Evolutionary conservation across 257 asterid species (phyloP).

Genomic region (Penstemon barbatus): DNA sequence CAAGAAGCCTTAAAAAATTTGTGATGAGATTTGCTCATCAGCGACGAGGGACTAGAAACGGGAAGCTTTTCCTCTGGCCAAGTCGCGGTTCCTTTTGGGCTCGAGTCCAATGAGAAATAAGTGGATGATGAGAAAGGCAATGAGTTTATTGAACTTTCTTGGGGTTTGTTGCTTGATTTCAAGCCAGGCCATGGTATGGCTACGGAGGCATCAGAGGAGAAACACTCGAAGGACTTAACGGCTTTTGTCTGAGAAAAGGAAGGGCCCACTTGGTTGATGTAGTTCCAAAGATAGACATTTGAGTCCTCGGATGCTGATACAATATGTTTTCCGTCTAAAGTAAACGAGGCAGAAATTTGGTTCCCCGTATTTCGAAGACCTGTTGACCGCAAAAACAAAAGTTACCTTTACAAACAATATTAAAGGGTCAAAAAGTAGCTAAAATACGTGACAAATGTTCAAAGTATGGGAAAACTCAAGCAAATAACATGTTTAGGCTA

Average conservation of each 20-base stretch:
- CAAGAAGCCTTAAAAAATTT: constrained; percentile 66
- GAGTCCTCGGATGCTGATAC: constrained; percentile 82
- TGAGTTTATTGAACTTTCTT: constrained; percentile 27
- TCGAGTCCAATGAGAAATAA: constrained; percentile 59
- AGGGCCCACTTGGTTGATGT: constrained; percentile 24
- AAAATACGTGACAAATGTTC: not conserved
- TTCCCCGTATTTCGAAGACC: constrained; percentile 68
- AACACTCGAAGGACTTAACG: constrained; percentile 59
- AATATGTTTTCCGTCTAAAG: constrained; percentile 71
- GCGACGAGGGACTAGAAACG: constrained; percentile 35
- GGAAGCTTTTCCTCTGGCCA: constrained; percentile 99
- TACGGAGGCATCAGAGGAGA: constrained; percentile 65
- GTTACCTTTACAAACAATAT: not conserved
- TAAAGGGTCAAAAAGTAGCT: not conserved
- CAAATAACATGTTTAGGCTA: too few relatives aligned
- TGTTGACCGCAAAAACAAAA: constrained; percentile 24
- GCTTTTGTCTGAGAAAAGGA: constrained; percentile 45
- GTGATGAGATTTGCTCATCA: constrained; percentile 64
- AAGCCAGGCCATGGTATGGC: constrained; percentile 89
- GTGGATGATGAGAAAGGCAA: constrained; percentile 56
- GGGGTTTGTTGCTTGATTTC: constrained; percentile 30
- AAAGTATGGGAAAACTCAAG: not conserved
- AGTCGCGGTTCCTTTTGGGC: constrained; percentile 75
- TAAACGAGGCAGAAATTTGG: constrained; percentile 63
- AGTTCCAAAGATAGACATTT: constrained; percentile 73